Conservation (phyloP, 768 basidiomycete species). For the Lentinula sp. region DNA sequence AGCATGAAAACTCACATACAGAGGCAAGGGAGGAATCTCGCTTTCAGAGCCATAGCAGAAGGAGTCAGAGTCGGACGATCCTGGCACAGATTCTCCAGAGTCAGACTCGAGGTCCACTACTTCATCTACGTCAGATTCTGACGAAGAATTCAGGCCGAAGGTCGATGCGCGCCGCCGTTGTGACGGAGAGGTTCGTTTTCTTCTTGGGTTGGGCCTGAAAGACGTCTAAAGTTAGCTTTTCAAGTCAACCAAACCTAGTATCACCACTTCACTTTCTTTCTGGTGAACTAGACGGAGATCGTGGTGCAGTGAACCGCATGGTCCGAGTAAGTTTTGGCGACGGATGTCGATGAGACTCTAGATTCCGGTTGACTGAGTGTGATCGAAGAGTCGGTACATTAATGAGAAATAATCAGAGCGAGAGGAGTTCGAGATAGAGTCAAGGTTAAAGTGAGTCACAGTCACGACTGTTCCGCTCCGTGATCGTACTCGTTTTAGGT, state of each 20-base stretch:
- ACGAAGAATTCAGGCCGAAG: conserved; percentile 51
- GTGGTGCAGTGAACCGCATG: conserved; percentile 53
- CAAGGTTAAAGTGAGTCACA: background rate
- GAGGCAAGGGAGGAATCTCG: conserved; percentile 25
- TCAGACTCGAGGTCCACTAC: conserved; percentile 19
- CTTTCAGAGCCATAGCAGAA: conserved; percentile 38
- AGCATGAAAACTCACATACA: conserved; percentile 23
- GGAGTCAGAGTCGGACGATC: conserved; percentile 26
- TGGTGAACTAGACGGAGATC: conserved; percentile 46
- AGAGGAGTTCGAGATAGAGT: background rate
- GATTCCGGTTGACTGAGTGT: background rate
- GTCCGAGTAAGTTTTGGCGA: background rate
- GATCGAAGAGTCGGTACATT: background rate
- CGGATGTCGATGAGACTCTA: background rate
- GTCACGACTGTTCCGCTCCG: background rate
- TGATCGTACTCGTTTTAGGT: background rate
- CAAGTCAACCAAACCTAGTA: background rate
- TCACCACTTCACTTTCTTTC: conserved; percentile 28
- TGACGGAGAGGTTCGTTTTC: conserved; percentile 4
- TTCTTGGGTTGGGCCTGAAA: background rate
- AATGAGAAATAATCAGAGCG: no score
- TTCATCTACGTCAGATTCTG: conserved; percentile 28
- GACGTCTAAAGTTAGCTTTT: background rate
- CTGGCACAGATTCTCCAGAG: conserved; percentile 26
- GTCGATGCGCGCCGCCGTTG: conserved; percentile 37